phyloP scores from a whole-genome alignment of 805 yeast species.

The Kluyveromyces nonfermentans region DNA sequence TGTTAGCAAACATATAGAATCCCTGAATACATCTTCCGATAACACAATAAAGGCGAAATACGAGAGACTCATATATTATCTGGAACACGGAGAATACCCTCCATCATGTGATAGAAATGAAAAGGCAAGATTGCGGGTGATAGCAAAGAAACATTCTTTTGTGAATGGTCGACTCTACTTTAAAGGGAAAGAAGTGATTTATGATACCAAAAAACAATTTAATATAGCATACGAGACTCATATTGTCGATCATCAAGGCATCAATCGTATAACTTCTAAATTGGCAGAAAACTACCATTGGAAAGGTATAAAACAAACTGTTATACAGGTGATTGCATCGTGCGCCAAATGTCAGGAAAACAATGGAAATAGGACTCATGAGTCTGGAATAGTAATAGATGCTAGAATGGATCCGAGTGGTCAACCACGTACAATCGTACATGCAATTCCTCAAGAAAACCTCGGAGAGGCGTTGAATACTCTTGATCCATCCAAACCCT shows the following conservation, averaged over 20 bases:
- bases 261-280: slow-evolving; percentile 73
- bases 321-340: slow-evolving; percentile 62
- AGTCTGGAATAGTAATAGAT: slow-evolving; percentile 26
- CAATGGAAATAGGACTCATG: slow-evolving; percentile 11
- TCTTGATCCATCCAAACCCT: not conserved
- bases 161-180: slow-evolving; percentile 64
- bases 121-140: slow-evolving; percentile 68
- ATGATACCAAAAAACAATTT: slow-evolving; percentile 64
- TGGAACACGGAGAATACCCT: slow-evolving; percentile 82
- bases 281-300: slow-evolving; percentile 81
- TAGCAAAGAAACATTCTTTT: slow-evolving; percentile 67
- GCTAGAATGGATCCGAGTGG: slow-evolving; percentile 12
- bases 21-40: slow-evolving; percentile 21
- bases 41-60: slow-evolving; percentile 38
- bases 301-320: slow-evolving; percentile 85
- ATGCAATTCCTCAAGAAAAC: slow-evolving; percentile 8
- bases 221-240: slow-evolving; percentile 69
- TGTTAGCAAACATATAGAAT: slow-evolving; percentile 25
- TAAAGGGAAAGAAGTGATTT: slow-evolving; percentile 75
- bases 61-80: slow-evolving; percentile 66
- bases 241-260: slow-evolving; percentile 67
- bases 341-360: slow-evolving; percentile 66
- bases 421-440: slow-evolving; percentile 13
- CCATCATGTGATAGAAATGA: slow-evolving; percentile 73
- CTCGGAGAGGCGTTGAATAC: not conserved